Evolutionary conservation across 192 early-diverging fungal genomes (phyloP).

Genomic region (Irineochytrium annulatum): DNA sequence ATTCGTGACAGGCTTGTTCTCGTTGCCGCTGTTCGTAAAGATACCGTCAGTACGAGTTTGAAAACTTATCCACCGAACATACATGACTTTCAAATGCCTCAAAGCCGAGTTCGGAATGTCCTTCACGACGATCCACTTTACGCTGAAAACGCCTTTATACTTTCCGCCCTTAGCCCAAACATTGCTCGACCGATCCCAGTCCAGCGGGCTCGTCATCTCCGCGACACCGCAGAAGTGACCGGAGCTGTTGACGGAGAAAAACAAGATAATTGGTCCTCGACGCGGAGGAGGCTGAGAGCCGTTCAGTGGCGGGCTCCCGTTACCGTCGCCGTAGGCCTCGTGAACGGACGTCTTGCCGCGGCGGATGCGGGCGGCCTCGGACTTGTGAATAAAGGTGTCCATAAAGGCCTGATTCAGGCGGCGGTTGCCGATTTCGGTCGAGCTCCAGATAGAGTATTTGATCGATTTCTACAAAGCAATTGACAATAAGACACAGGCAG

Average conservation of each 20-base stretch:
- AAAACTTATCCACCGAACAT: constrained; percentile 2
- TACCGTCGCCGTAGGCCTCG: neutral
- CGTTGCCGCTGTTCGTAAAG: constrained; percentile 35
- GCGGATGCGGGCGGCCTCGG: neutral
- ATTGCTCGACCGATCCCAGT: neutral
- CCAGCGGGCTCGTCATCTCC: constrained; percentile 44
- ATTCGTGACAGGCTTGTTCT: constrained; percentile 58
- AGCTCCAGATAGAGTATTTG: constrained; percentile 50
- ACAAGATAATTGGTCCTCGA: constrained; percentile 39
- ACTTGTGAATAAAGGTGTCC: constrained; percentile 4
- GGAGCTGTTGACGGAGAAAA: constrained; percentile 52
- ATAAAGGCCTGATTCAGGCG: constrained; percentile 47
- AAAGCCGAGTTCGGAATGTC: constrained; percentile 49
- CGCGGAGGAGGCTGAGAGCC: neutral
- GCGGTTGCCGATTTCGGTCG: constrained; percentile 55
- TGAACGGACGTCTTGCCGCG: neutral
- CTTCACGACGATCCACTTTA: constrained; percentile 53
- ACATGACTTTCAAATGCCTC: constrained; percentile 40
- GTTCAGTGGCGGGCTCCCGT: neutral
- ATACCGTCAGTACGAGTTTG: neutral
- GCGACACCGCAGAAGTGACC: constrained; percentile 59
- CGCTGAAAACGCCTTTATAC: constrained; percentile 51
- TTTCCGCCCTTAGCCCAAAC: constrained; percentile 16
- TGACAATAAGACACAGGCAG: too few relatives aligned
- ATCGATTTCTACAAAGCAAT: constrained; percentile 39